A percentile compares a stretch with the other conserved stretches of the same genome.
Conservation (phyloP, 495 filamentous ascomycete genomes). For the Trichoderma asperelloides region DNA sequence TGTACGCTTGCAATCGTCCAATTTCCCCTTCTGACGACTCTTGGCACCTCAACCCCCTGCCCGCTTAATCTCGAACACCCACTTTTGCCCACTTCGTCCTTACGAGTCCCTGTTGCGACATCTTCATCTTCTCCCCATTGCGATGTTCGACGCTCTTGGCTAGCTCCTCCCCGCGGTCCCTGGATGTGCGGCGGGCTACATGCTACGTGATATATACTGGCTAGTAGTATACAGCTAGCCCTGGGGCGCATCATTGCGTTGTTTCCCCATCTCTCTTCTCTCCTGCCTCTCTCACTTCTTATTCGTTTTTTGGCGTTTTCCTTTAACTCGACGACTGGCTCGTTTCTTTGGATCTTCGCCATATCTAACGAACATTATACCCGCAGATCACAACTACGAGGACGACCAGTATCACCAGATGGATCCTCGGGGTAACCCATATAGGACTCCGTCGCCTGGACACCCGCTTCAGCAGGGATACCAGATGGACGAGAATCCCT, state of each 20-base stretch:
- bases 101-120: constrained; percentile 2
- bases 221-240: neutral
- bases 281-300: neutral
- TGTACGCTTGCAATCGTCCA: constrained; percentile 25
- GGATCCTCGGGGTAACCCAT: constrained; percentile 47
- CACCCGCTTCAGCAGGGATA: constrained; percentile 52
- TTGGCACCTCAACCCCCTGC: neutral
- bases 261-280: neutral
- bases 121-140: neutral
- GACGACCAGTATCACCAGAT: constrained; percentile 33
- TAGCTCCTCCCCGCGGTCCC: neutral
- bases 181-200: neutral
- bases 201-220: neutral
- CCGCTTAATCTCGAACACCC: constrained; percentile 7
- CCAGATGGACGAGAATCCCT: constrained; percentile 62
- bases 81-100: constrained; percentile 3
- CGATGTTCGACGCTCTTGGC: neutral
- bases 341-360: neutral
- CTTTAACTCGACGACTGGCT: neutral
- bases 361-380: neutral
- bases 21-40: neutral
- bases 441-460: constrained; percentile 49
- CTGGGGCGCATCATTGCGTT: neutral
- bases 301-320: neutral
- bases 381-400: constrained; percentile 35